Evolutionary conservation across 768 basidiomycete species (phyloP), one percentile per base, ranked within the genome.

Genomic region (Pleurotus djamor): DNA sequence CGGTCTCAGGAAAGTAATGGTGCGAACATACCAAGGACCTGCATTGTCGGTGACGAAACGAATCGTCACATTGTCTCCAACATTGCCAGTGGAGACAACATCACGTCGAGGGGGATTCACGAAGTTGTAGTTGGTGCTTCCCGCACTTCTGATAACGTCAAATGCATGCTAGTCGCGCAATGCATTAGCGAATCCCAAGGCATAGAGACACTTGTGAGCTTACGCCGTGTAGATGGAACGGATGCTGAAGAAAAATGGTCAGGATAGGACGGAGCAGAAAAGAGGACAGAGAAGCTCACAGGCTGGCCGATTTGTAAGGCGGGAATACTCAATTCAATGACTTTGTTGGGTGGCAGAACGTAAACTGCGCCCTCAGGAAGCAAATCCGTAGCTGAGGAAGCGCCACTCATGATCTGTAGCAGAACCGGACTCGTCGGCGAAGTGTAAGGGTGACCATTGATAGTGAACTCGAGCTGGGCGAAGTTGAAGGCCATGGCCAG

Each of bases 331-430:
- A 78, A 67, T 6, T 78, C 55, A 67, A 78, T 62, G 63, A 77
- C 68, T 52, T 73, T 71, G 62, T 83, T 79, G 6, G 67, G 70
- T 0, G 81, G 79, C 14, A 87, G 69, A 6, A 70, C 62, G 62
- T 80, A 82, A 5, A 86, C 71, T 12, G 73, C 74, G 3, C 82
- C 84, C 0, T 58, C 16, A 0, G 84, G 86, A 33, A 86, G 69
- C 14, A 88, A 71, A 1, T 81, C 74, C 16, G 73, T 65, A 0
- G 85, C 76, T 14, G 74, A 71, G 36, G 69, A 70, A 4, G 79
- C 79, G 0, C 86, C 86, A 52, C 80, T 84, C 37, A 87, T 65
- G 41, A 86, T 81, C 62, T 87, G 86, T 13, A 86, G 76, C 9
- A 87, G 75, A 10, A 85, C 78, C 0, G 86, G 85, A 0, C 78